Evolutionary conservation across 345 rosid species (phyloP).

Genomic region (Physaria fendleri): DNA sequence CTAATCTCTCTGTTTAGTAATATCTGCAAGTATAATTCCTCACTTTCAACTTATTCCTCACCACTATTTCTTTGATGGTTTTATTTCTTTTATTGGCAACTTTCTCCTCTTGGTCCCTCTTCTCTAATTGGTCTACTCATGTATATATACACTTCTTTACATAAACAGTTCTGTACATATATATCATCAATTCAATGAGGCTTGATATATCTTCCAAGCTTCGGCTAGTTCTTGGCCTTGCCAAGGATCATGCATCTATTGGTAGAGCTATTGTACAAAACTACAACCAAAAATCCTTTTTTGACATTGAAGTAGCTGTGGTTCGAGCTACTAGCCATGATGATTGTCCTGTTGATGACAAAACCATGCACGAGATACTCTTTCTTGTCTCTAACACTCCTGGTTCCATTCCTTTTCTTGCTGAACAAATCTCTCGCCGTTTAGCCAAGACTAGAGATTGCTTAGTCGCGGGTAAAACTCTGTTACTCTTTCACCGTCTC

Average conservation of each 20-base stretch:
- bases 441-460: slow-evolving; percentile 59
- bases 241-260: slow-evolving; percentile 75
- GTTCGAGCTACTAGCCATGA: slow-evolving; percentile 76
- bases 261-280: slow-evolving; percentile 64
- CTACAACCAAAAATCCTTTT: slow-evolving; percentile 41
- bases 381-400: slow-evolving; percentile 66
- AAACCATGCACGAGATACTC: slow-evolving; percentile 74
- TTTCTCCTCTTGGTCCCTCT: slow-evolving; percentile 20
- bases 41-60: slow-evolving; percentile 31
- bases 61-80: slow-evolving; percentile 13
- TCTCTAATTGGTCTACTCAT: slow-evolving; percentile 2
- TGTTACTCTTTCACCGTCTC: slow-evolving; percentile 69
- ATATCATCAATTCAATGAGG: slow-evolving; percentile 39
- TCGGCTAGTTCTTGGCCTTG: slow-evolving; percentile 48
- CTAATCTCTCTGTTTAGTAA: slow-evolving; percentile 9
- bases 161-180: slow-evolving; percentile 12
- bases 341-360: slow-evolving; percentile 54
- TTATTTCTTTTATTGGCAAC: slow-evolving; percentile 32
- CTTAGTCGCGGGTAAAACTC: slow-evolving; percentile 71
- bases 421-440: slow-evolving; percentile 69
- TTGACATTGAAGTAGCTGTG: slow-evolving; percentile 64
- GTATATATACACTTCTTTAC: slow-evolving; percentile 10
- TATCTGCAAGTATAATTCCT: slow-evolving; percentile 25
- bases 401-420: slow-evolving; percentile 64
- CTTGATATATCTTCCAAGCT: slow-evolving; percentile 51